Evolutionary conservation across 2,329 filamentous ascomycete species (phyloP), one percentile per base, ranked within the genome.

Genomic region (Trichoderma arundinaceum): DNA sequence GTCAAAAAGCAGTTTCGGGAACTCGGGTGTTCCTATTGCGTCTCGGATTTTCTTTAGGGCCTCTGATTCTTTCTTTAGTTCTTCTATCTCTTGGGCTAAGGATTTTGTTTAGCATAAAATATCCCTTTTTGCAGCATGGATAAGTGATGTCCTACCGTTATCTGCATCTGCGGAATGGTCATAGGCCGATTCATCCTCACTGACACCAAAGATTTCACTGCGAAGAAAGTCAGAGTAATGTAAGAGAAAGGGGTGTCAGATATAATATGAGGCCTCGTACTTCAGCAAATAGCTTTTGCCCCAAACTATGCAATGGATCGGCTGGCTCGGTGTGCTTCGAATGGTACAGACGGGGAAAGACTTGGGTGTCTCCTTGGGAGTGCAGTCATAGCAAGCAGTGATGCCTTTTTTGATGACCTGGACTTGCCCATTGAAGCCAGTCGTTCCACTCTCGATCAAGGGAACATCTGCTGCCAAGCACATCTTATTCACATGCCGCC

Each of bases 251-350:
- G 19, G 12, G 13, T 8, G 33, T 13, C 51, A 17, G 38, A n/a
- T 22, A 7, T 15, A 51, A 17, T n/a, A 67, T 73, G 4, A 81
- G 4, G 10, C 22, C 7, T 22, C 83, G 28, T 72, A 80, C 78
- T 92, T 95, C 67, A 99, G 86, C 8, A 99, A 84, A 76, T 98
- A 99, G 76, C 93, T 97, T 80, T 98, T 99, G 19, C 87, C 94
- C 95, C 95, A 99, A 2, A 99, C 94, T 68, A 99, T 99, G 80
- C 95, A 98, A 79, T 99, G 95, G 49, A 99, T 98, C 0, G 94
- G 92, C 73, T 98, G 94, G 70, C 91, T 96, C 0, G 95, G 95
- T 0, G 94, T 99, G 77, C 92, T 97, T 76, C 95, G 88, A 72
- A 99, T 98, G 1, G 95, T 99, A 80, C 95, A 99, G 48, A 98